A percentile compares a stretch with the other conserved stretches of the same genome.
These are phyloP conservation scores for Calocybe gambosa DNA, from an alignment of 1,284 basidiomycete genomes.

Conservation along the genomic window DNA sequence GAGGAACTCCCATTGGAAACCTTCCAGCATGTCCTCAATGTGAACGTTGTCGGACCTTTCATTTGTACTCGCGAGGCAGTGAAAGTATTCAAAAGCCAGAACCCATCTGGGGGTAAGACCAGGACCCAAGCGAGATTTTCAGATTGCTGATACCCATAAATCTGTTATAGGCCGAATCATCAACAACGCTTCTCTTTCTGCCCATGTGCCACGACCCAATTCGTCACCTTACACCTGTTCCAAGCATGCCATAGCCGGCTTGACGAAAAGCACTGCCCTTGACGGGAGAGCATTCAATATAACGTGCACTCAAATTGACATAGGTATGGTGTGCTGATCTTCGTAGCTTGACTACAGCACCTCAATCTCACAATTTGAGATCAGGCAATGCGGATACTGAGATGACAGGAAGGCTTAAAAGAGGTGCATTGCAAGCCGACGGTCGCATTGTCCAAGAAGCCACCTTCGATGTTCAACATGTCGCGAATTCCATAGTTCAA, in stretches of 20 bases:
- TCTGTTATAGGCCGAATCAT: constrained; percentile 57
- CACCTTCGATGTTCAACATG: constrained; percentile 63
- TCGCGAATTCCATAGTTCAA: constrained; percentile 66
- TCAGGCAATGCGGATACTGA: constrained; percentile 64
- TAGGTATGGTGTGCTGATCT: constrained; percentile 39
- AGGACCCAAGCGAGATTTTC: neutral
- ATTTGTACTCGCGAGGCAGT: constrained; percentile 76
- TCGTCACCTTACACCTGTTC: constrained; percentile 66
- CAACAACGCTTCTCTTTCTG: constrained; percentile 79
- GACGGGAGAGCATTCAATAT: constrained; percentile 73
- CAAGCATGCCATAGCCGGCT: constrained; percentile 73
- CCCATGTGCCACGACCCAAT: constrained; percentile 66
- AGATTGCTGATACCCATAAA: neutral
- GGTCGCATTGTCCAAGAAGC: constrained; percentile 56
- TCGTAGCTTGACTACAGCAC: constrained; percentile 3
- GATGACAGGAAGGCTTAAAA: constrained; percentile 40
- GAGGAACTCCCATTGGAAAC: constrained; percentile 59
- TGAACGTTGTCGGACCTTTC: constrained; percentile 70
- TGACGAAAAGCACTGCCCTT: constrained; percentile 70
- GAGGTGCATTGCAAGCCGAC: constrained; percentile 63
- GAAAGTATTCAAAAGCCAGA: constrained; percentile 65
- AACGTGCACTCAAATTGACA: constrained; percentile 75
- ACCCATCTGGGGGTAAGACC: constrained; percentile 58
- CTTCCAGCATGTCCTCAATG: constrained; percentile 60
- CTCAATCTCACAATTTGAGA: neutral